Base-by-base conservation (phyloP, 768 basidiomycete genomes). In the Phylloporus rhodoxanthus region DNA sequence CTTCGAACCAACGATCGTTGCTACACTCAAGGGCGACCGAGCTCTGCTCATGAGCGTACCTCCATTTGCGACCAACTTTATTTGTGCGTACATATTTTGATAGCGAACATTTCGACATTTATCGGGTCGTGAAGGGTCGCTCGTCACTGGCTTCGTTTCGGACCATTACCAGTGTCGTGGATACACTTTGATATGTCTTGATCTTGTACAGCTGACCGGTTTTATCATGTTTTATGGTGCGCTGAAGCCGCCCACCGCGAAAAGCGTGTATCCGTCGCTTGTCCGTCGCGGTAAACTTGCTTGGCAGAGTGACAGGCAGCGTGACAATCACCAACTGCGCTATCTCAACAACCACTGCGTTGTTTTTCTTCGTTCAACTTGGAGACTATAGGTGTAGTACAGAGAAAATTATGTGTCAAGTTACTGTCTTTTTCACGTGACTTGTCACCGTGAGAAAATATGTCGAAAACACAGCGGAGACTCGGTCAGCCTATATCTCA, bases 1-100 rank as follows among this genome's bases (percentile, higher is more conserved):
- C 60, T 91, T 91, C 66, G 70, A 80, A 5, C 87, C 87, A 6
- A 81, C 82, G 6, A 86, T 91, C 65, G 79, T 90, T 5, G 70
- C 77, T 23, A 68, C 73, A 7, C 74, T 86, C 59, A 69, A 72
- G 1, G 72, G 75, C 1, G 68, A 72, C 25, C 62, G 69, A 20
- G 77, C 81, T 4, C 82, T 85, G 56, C 69, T 87, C 2, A 79
- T 82, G 74, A 81, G 76, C 11, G 82, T 84, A 1, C 74, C 73
- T 11, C 80, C 80, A 5, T 81, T 73, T 43, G 75, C 72, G 2
- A 56, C 48, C 8, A 72, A 76, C 14, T 80, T 78, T 58, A 58
- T 71, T 19, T 53, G 79, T 78, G 26, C 55, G 77, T 57, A 26
- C 28, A 19, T 15, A 15, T 17, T 23, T 17, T 7, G 2, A 34